phyloP scores from a whole-genome alignment of 345 rosid genomes.

The Brassica juncea region DNA sequence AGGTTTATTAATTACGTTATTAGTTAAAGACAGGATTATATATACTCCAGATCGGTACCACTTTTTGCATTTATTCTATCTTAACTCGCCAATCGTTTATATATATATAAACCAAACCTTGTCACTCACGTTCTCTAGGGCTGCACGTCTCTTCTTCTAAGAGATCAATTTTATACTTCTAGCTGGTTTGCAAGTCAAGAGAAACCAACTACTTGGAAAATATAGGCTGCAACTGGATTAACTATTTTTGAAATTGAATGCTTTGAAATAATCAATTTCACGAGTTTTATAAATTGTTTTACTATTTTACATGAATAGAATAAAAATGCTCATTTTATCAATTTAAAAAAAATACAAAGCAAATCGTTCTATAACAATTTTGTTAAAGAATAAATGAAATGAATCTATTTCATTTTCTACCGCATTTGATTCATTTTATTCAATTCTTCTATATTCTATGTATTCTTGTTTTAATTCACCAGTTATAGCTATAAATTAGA shows the following conservation, averaged over 20 bases:
- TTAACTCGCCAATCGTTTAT: neutral
- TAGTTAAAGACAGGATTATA: neutral
- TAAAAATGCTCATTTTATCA: too few species aligned
- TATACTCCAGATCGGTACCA: neutral
- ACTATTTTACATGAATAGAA: too few species aligned
- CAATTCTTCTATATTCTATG: too few species aligned
- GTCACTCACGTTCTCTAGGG: neutral
- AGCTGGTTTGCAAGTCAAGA: neutral
- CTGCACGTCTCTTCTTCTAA: neutral
- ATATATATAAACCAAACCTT: neutral
- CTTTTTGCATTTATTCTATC: neutral
- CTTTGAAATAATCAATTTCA: too few species aligned
- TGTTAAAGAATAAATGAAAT: too few species aligned
- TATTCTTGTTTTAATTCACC: too few species aligned
- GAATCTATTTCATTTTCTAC: too few species aligned
- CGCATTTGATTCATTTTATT: too few species aligned
- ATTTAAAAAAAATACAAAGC: too few species aligned
- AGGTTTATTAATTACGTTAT: neutral
- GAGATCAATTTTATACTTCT: neutral
- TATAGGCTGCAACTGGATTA: neutral
- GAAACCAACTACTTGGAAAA: neutral
- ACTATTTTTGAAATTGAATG: too few species aligned
- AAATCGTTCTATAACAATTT: too few species aligned
- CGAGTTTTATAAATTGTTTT: too few species aligned
- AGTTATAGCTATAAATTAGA: neutral